Evolutionary conservation across 2,329 filamentous ascomycete species (phyloP), one percentile per base, ranked within the genome.

Genomic region (Fusarium denticulatum): DNA sequence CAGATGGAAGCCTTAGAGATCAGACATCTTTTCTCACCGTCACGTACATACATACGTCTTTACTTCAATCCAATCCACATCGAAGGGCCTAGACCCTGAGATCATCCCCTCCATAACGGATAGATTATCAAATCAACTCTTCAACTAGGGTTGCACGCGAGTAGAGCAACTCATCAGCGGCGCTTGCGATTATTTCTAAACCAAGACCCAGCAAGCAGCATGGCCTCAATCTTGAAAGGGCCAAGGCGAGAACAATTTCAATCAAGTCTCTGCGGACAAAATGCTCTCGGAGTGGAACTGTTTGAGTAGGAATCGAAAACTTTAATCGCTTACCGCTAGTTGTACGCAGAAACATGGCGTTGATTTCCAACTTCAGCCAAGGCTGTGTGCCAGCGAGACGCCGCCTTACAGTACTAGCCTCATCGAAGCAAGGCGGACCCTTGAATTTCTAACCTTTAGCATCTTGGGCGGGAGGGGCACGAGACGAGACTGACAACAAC

Each of bases 11-110:
- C 65, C 65, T 64, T 45, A 58, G 46, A 59, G 50, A 64, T 36
- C 55, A 58, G 45, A 47, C 55, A 68, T 39, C 55, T 24, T 52
- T 39, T 45, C 55, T 59, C 73, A 67, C 71, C 68, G 67, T 77
- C 73, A 67, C 55, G 45, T 47, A n/a, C n/a, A n/a, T n/a, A n/a
- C n/a, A 43, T 8, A 47, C 26, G 50, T 62, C 69, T 56, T 56
- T 55, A 30, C 56, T 49, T 40, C 55, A 69, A 69, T 64, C 63
- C 71, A 73, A 69, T 64, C 65, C 71, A 73, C 62, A 69, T 77
- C 73, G 75, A 77, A 76, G 73, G 75, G 75, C 75, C 75, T 76
- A 66, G 75, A 77, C 75, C 75, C 64, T 69, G 71, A 70, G 75
- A 77, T 77, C 75, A 72, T 71, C 75, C 61, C 69, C 69, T 72